Base-by-base conservation (phyloP, 331 rosid species). In the Acacia concinna region DNA sequence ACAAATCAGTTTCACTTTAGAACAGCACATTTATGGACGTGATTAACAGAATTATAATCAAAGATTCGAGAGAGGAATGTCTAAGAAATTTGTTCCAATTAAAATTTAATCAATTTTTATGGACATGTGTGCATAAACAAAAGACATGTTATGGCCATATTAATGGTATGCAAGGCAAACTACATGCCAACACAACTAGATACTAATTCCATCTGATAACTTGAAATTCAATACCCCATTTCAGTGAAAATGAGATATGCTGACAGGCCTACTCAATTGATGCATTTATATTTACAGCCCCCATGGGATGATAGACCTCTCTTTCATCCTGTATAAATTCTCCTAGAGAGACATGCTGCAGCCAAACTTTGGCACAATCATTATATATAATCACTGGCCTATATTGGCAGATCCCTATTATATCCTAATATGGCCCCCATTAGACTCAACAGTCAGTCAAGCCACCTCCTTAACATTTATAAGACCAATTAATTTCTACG, bases 1-100 rank as follows among this genome's bases (percentile, higher is more conserved):
- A 76, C 27, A 80, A 62, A 79, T 64, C 81, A 51, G 25, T 52
- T 28, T 70, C 51, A 8, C 7, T 56, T 35, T 43, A 35, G 72
- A 46, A 30, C 27, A 54, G 60, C 52, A 76, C 10, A 71, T 47
- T 66, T 57, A 65, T 67, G 34, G 60, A 72, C 66, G 63, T 20
- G 57, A 51, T 77, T 25, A 63, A 70, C 74, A 70, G 43, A 31
- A 60, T 60, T 37, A 30, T 5, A 60, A 60, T 23, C 23, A 56
- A 56, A 27, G 35, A 60, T 60, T 14, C n/a, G 6, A 28, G 67
- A 30, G n/a, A 28, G 67, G 37, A 57, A 12, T 25, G 25, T 28
- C 34, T 27, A 59, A 56, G 64, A 56, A 56, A 56, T 57, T 27
- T 56, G 37, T 7, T 56, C 70, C 63, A 60, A 28, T 62, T 49